These are phyloP conservation scores for Penicillium manginii DNA, from an alignment of 495 filamentous ascomycete species.

Conservation along the genomic window DNA sequence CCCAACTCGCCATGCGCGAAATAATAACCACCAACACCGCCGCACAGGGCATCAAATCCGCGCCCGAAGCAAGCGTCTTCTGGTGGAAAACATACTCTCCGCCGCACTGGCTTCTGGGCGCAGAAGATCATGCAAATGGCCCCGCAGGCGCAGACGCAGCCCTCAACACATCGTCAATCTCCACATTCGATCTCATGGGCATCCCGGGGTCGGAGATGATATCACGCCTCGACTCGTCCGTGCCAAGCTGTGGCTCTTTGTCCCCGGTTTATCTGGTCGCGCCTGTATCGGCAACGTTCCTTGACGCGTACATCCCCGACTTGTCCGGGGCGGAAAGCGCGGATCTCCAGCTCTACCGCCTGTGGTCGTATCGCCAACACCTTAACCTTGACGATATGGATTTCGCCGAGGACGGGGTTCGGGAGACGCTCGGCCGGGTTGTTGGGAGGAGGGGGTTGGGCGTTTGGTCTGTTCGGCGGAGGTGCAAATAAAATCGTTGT, in stretches of 20 bases:
- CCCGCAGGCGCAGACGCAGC: neutral
- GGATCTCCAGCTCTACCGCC: constrained; percentile 53
- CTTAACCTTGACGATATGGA: constrained; percentile 93
- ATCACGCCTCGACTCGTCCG: constrained; percentile 51
- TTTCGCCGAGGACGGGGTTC: constrained; percentile 81
- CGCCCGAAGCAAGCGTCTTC: constrained; percentile 66
- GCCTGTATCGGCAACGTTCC: constrained; percentile 69
- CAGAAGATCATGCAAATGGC: constrained; percentile 50
- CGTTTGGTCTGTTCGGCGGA: constrained; percentile 68
- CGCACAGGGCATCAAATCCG: constrained; percentile 34
- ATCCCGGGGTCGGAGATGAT: constrained; percentile 65
- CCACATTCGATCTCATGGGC: constrained; percentile 84
- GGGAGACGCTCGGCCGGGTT: constrained; percentile 72
- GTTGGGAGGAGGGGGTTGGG: constrained; percentile 79
- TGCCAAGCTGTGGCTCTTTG: constrained; percentile 56
- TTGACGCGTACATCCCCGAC: constrained; percentile 60
- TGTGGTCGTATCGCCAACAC: constrained; percentile 76
- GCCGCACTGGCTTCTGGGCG: constrained; percentile 87
- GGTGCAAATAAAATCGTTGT: constrained; percentile 18
- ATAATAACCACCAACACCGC: constrained; percentile 33
- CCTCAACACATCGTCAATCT: constrained; percentile 44
- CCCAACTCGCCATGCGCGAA: constrained; percentile 61
- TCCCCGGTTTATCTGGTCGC: constrained; percentile 63
- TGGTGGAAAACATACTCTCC: constrained; percentile 99
- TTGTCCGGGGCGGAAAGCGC: constrained; percentile 24